Conservation (phyloP, 306 rosid genomes). For the Cicer arietinum region DNA sequence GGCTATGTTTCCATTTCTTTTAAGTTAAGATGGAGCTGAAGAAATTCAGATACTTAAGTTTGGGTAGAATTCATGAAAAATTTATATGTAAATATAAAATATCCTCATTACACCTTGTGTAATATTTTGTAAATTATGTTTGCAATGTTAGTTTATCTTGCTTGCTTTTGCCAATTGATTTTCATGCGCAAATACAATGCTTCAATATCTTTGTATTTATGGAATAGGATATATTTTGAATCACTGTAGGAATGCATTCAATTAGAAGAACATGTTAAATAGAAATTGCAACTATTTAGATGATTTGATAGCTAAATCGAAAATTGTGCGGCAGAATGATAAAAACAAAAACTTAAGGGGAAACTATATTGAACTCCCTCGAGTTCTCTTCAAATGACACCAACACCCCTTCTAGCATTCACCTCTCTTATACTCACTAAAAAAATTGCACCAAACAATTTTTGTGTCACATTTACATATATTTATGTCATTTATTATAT, state of each 20-base stretch:
- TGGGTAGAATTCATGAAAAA: slow-evolving; percentile 29
- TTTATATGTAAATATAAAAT: slow-evolving; percentile 2
- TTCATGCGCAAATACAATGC: slow-evolving; percentile 9
- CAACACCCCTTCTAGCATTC: too few relatives aligned
- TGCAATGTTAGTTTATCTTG: slow-evolving; percentile 17
- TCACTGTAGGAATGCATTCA: background rate
- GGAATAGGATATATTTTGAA: background rate
- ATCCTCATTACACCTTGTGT: slow-evolving; percentile 24
- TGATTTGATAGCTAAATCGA: background rate
- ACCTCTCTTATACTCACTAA: too few relatives aligned
- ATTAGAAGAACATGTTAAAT: background rate
- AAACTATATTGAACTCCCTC: too few relatives aligned
- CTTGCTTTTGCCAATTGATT: slow-evolving; percentile 22
- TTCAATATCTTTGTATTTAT: slow-evolving; percentile 1
- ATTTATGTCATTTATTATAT: too few relatives aligned
- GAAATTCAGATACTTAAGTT: slow-evolving; percentile 35
- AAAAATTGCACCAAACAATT: too few relatives aligned
- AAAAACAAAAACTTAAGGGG: background rate
- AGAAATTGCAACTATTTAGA: too few relatives aligned
- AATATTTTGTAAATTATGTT: slow-evolving; percentile 41
- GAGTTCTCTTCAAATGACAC: too few relatives aligned
- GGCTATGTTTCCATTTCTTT: slow-evolving; percentile 15
- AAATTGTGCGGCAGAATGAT: background rate
- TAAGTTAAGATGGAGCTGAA: slow-evolving; percentile 22
- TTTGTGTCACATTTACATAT: too few relatives aligned